Base-by-base conservation (phyloP, 2,329 filamentous ascomycete genomes). In the Sclerotinia subarctica region DNA sequence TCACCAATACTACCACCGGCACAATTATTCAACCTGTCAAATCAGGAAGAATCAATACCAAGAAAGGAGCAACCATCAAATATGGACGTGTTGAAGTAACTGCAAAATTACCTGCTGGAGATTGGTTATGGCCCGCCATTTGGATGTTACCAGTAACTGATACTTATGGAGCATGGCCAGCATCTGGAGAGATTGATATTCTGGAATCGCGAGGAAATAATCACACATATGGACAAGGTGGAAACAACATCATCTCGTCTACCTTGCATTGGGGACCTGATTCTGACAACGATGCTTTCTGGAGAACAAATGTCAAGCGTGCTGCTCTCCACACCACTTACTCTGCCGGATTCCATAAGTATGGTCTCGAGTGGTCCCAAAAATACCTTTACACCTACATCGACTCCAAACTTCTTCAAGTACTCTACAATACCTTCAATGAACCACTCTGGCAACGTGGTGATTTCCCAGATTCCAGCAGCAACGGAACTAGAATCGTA, bases 61-160 rank as follows among this genome's bases (percentile, higher is more conserved):
- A 86, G 76, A 85, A 85, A 54, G 86, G 89, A 21, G 87, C 87
- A 8, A 84, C 80, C 21, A 91, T 96, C 81, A 92, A 88, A 79
- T 96, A 91, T 76, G 92, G 92, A 59, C 90, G 91, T 54, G 85
- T 96, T 64, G 91, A 96, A 77, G 91, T 96, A 6, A 88, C 85
- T 1, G 92, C 92, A 35, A 89, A 89, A 79, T 80, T 95, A 38
- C 91, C 92, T 5, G 78, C 82, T 59, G 92, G 92, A 66, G 92
- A 95, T 80, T 95, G 92, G 92, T 84, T 96, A 15, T 95, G 92
- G 92, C 92, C 92, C 2, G 91, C 91, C n/a, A 94, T 96, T 75
- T 94, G 91, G 90, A 91, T 96, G 90, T 82, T 95, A 82, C 92
- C 92, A 1, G 87, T 86, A 58, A 82, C 89, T 54, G 83, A 88